These are phyloP conservation scores for Monotropa hypopitys DNA, from an alignment of 179 eudicot genomes.

Conservation along the genomic window DNA sequence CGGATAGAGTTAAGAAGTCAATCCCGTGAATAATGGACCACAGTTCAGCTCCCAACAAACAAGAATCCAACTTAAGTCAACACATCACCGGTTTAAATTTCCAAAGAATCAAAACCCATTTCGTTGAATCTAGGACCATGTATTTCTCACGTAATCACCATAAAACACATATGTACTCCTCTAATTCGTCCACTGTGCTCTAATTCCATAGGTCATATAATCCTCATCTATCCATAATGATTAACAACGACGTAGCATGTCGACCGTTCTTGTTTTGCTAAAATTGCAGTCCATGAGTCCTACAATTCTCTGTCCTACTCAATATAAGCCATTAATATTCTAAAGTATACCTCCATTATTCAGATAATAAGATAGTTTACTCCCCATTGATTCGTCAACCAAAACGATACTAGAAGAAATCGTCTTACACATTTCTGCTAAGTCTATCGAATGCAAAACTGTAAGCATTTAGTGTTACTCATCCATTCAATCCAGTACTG, in stretches of 20 bases:
- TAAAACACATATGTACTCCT: neutral
- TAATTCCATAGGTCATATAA: neutral
- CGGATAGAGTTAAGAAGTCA: too few relatives aligned
- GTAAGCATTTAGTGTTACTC: neutral
- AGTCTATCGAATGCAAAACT: neutral
- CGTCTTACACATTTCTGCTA: neutral
- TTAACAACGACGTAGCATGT: neutral
- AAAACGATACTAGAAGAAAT: neutral
- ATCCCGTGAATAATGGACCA: neutral
- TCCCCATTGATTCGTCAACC: neutral
- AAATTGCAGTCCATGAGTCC: too few relatives aligned
- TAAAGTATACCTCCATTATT: neutral
- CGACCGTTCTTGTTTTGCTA: neutral
- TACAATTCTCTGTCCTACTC: too few relatives aligned
- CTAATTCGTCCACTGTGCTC: neutral
- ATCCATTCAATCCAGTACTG: neutral
- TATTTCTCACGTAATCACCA: neutral
- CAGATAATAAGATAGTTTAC: neutral
- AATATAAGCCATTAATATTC: too few relatives aligned
- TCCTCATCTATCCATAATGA: neutral
- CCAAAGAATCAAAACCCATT: neutral
- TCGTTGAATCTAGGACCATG: neutral
- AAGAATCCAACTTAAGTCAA: neutral
- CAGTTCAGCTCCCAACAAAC: neutral
- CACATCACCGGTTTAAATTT: neutral